Percentiles rank a stretch among this genome's conserved stretches.
phyloP scores from a whole-genome alignment of 2,329 filamentous ascomycete species.

The Laburnicola sp. region DNA sequence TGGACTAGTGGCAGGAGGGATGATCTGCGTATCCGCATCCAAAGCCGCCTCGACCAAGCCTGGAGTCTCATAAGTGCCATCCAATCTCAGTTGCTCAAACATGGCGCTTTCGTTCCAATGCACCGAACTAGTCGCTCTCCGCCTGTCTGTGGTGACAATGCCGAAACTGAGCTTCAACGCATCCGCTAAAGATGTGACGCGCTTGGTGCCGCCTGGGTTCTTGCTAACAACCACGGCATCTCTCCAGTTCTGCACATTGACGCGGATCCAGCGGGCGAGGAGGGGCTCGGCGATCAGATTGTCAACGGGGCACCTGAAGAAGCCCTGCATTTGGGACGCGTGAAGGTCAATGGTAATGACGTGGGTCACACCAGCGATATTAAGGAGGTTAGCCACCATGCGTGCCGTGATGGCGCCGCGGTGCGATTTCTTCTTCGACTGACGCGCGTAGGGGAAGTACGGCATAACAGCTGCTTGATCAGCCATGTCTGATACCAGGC shows the following conservation, averaged over 20 bases:
- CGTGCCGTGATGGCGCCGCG: conserved; percentile 93
- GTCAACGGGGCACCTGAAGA: conserved; percentile 97
- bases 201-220: conserved; percentile 95
- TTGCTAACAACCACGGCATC: conserved; percentile 97
- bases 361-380: conserved; percentile 93
- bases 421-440: conserved; percentile 99
- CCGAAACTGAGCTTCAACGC: conserved; percentile 97
- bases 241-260: conserved; percentile 83
- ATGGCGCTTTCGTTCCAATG: conserved; percentile 78
- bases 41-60: conserved; percentile 35
- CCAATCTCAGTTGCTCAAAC: conserved; percentile 53
- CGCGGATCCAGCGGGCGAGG: conserved; percentile 91
- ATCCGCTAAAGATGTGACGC: conserved; percentile 93
- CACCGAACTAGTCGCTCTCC: conserved; percentile 52
- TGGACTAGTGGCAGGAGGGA: conserved; percentile 29
- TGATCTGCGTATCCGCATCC: conserved; percentile 42
- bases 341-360: conserved; percentile 97
- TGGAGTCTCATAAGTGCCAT: conserved; percentile 48
- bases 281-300: conserved; percentile 95
- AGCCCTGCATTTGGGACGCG: conserved; percentile 94
- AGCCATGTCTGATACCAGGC: conserved; percentile 14
- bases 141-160: conserved; percentile 81
- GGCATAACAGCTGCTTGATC: conserved; percentile 71
- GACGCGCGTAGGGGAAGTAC: conserved; percentile 98
- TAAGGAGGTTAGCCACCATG: conserved; percentile 93